A percentile compares a stretch with the other conserved stretches of the same genome.
phyloP scores from a whole-genome alignment of 257 asterid genomes.

The Solanum sitiens region DNA sequence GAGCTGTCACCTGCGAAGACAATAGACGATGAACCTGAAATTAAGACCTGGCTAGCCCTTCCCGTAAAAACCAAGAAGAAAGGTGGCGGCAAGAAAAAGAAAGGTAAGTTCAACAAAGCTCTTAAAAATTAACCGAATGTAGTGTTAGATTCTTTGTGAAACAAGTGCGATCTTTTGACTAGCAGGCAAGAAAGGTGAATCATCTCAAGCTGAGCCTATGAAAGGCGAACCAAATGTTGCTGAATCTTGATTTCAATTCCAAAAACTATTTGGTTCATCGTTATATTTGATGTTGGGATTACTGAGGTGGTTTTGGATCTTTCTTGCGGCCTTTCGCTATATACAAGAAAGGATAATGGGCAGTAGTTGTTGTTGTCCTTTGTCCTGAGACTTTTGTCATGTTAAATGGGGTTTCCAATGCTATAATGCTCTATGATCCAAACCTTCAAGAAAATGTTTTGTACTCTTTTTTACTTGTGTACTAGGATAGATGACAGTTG shows the following conservation, averaged over 20 bases:
- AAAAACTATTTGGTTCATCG: background rate
- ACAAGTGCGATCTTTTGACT: background rate
- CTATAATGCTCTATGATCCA: background rate
- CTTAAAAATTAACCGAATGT: background rate
- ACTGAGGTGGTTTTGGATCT: background rate
- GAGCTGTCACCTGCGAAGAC: conserved; percentile 66
- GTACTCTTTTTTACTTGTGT: background rate
- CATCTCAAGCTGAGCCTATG: conserved; percentile 29
- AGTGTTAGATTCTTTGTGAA: background rate
- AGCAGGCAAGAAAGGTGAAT: conserved; percentile 56
- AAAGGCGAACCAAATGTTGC: conserved; percentile 23
- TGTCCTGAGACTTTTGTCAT: background rate
- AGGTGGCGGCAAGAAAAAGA: conserved; percentile 95
- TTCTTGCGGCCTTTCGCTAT: conserved; percentile 2
- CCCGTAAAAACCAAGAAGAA: conserved; percentile 73
- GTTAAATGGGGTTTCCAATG: background rate
- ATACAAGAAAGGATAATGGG: background rate
- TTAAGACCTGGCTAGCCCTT: conserved; percentile 72
- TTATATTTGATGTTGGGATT: background rate
- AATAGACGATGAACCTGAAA: conserved; percentile 59
- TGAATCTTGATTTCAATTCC: conserved; percentile 5
- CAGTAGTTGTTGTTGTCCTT: background rate
- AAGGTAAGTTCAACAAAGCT: conserved; percentile 32
- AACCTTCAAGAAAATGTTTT: background rate
- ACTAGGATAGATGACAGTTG: background rate